Evolutionary conservation across 176 grass and related monocot genomes (phyloP).

Genomic region (Ensete glaucum): DNA sequence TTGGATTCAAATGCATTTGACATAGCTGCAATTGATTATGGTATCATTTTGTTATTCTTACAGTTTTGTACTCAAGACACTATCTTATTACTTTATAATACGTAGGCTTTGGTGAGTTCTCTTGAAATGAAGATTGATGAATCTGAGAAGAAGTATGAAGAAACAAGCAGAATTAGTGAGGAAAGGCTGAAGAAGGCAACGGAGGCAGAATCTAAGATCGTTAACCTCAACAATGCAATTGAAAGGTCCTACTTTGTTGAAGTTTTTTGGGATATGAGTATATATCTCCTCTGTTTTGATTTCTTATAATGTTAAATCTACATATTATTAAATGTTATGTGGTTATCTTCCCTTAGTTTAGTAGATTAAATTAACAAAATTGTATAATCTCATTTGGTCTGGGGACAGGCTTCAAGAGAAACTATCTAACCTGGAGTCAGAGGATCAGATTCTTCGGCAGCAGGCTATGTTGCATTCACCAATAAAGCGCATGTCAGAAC

Average conservation of each 20-base stretch:
- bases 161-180: constrained; percentile 87
- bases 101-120: constrained; percentile 69
- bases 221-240: constrained; percentile 68
- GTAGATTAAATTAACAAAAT: not conserved
- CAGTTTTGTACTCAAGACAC: constrained; percentile 9
- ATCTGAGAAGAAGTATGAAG: constrained; percentile 85
- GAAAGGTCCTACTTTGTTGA: constrained; percentile 54
- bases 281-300: too few species aligned
- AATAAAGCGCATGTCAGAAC: constrained; percentile 90
- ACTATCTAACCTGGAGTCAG: constrained; percentile 71
- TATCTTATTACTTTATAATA: constrained; percentile 6
- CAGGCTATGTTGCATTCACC: constrained; percentile 54
- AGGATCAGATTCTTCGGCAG: constrained; percentile 78
- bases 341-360: not conserved
- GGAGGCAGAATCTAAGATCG: constrained; percentile 69
- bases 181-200: constrained; percentile 80
- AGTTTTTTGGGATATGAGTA: too few species aligned
- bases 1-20: constrained; percentile 2
- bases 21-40: too few species aligned
- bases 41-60: constrained; percentile 1
- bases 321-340: not conserved
- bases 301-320: not conserved
- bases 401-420: constrained; percentile 68
- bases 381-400: constrained; percentile 1
- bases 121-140: constrained; percentile 92